Base-by-base conservation (phyloP, 306 rosid species). In the Sicyos baderoa region DNA sequence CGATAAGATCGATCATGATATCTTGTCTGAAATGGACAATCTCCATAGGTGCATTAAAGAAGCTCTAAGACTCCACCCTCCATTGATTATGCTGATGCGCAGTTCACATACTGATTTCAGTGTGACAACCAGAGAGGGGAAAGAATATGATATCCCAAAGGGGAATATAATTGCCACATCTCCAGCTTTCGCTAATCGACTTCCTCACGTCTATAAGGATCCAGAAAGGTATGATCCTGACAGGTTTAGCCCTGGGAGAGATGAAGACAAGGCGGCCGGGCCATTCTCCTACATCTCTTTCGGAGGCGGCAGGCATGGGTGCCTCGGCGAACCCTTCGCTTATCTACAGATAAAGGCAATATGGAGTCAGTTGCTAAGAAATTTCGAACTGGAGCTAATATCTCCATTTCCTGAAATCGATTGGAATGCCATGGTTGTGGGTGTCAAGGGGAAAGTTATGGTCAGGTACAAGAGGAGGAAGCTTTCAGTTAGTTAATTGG, bases 361-460 rank as follows among this genome's bases (percentile, higher is more conserved):
- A 49, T 93, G 97, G 98, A 82, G 87, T 79, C 95, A 88, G 64
- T 81, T 93, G 82, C 90, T 93, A 64, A 93, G 98, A 81, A 93
- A 93, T 72, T 93, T 93, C 64, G 98, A 93, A 63, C 72, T 93
- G 68, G 98, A 93, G 79, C 82, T 88, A 64, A 51, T 86, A 9
- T 93, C 97, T 27, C 96, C 96, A 16, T 93, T 93, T 70, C 98
- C 98, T 4, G 96, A 93, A 81, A 88, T 80, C 10, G 98, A 89
- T 74, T 93, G 97, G 98, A 89, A 93, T 78, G 98, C 98, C 81
- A 93, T 93, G 98, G 97, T 93, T 68, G 98, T 93, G 0, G 98
- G 98, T 51, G 98, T 93, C 60, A 93, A 93, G 71, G 98, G 97
- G 29, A 81, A 88, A 78, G 97, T 88, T 42, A 90, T 93, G 98